phyloP scores from a whole-genome alignment of 257 asterid genomes.

The Solanum bulbocastanum region DNA sequence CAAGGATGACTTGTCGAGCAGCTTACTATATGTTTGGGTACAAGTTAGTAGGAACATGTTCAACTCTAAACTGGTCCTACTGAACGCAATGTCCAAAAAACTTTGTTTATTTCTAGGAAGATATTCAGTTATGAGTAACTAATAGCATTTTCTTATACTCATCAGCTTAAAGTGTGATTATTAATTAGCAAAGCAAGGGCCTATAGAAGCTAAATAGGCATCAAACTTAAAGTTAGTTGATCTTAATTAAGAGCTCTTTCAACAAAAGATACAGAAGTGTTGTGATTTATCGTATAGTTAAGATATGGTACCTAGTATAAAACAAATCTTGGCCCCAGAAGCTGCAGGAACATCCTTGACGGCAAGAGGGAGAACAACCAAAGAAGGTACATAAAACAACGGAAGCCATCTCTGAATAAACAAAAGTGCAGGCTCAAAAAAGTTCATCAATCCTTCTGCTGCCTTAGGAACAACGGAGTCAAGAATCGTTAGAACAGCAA shows the following conservation, averaged over 20 bases:
- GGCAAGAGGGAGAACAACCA: slow-evolving; percentile 89
- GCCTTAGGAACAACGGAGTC: slow-evolving; percentile 70
- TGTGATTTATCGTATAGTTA: neutral
- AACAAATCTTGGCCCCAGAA: slow-evolving; percentile 69
- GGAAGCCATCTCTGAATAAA: slow-evolving; percentile 99
- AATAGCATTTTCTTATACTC: neutral
- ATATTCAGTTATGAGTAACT: neutral
- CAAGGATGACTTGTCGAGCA: neutral
- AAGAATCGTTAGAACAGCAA: slow-evolving; percentile 61
- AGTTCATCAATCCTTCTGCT: slow-evolving; percentile 62
- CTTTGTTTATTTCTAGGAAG: neutral
- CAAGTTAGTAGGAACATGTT: neutral
- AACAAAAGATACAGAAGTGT: neutral
- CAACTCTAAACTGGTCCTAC: neutral
- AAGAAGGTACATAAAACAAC: slow-evolving; percentile 84
- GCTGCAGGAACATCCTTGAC: slow-evolving; percentile 88
- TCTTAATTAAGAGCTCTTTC: neutral
- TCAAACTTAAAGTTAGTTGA: neutral
- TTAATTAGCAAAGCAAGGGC: neutral
- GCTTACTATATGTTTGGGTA: no score
- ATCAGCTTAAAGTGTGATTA: neutral
- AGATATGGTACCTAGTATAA: slow-evolving; percentile 48
- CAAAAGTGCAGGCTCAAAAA: slow-evolving; percentile 91
- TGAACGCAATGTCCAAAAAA: neutral
- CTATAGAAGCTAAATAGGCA: neutral